Percentiles rank a stretch among this genome's conserved stretches.
These are phyloP conservation scores for Arbutus unedo DNA, from an alignment of 148 eudicot species.

Conservation along the genomic window DNA sequence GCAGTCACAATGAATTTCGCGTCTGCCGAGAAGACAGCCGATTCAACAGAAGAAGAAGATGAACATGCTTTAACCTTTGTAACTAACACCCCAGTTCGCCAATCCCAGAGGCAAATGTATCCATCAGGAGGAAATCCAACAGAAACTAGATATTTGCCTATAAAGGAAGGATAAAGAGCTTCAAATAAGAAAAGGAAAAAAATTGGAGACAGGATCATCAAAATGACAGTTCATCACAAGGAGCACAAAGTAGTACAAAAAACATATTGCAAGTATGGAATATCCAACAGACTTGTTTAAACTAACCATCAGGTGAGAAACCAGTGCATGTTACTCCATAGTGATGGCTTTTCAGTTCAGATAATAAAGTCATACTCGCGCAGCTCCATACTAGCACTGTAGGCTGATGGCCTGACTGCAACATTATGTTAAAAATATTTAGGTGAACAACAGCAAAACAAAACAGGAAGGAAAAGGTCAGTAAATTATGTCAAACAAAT, in stretches of 20 bases:
- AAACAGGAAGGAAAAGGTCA: not conserved
- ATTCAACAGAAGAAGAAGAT: conserved; percentile 39
- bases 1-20: conserved; percentile 45
- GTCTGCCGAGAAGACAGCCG: conserved; percentile 46
- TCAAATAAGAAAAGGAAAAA: not conserved
- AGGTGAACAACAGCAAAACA: not conserved
- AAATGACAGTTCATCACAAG: not conserved
- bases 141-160: conserved; percentile 48
- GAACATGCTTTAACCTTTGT: conserved; percentile 46
- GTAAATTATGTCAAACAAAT: conserved; percentile 7
- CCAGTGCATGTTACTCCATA: conserved; percentile 49
- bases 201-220: not conserved
- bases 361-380: conserved; percentile 27
- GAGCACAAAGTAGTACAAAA: not conserved
- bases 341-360: conserved; percentile 53
- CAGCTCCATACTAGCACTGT: conserved; percentile 52
- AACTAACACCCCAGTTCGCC: conserved; percentile 34
- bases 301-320: conserved; percentile 63
- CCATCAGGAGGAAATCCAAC: conserved; percentile 56
- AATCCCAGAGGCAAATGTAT: conserved; percentile 55
- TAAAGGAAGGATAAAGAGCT: not conserved
- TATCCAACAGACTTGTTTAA: conserved; percentile 21
- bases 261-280: not conserved
- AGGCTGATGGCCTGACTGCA: conserved; percentile 50
- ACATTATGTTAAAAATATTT: conserved; percentile 8